Evolutionary conservation across 306 rosid genomes (phyloP).

Genomic region (Sechiopsis laciniata): DNA sequence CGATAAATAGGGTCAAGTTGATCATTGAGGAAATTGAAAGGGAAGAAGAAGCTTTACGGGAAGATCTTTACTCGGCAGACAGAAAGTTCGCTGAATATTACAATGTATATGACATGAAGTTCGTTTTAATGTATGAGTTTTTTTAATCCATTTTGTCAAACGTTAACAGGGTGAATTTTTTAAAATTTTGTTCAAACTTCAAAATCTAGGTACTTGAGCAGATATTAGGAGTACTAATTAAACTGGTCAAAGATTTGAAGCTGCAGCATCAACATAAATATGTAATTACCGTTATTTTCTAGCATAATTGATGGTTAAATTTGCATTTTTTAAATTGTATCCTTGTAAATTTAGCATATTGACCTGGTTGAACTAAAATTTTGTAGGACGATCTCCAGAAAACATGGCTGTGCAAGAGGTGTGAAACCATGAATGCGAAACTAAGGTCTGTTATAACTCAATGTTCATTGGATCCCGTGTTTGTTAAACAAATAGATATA

Average conservation of each 20-base stretch:
- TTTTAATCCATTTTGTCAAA: constrained; percentile 17
- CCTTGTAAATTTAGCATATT: constrained; percentile 6
- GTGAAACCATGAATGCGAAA: constrained; percentile 86
- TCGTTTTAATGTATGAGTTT: background rate
- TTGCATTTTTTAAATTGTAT: background rate
- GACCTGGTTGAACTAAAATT: constrained; percentile 16
- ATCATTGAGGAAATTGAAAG: constrained; percentile 80
- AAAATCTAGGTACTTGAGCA: constrained; percentile 72
- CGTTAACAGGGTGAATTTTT: constrained; percentile 9
- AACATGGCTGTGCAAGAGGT: constrained; percentile 88
- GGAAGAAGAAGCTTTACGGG: constrained; percentile 78
- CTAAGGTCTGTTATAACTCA: constrained; percentile 51
- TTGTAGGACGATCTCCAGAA: constrained; percentile 80
- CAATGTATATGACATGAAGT: constrained; percentile 41
- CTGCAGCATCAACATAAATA: constrained; percentile 87
- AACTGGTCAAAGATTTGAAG: constrained; percentile 89
- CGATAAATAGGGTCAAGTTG: constrained; percentile 60
- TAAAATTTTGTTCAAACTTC: constrained; percentile 23
- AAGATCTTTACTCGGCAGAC: constrained; percentile 80
- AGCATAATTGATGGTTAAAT: constrained; percentile 17
- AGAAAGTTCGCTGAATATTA: constrained; percentile 86
- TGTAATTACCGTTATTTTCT: constrained; percentile 37
- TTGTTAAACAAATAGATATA: background rate
- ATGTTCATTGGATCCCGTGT: background rate
- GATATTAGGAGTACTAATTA: constrained; percentile 81